phyloP scores from a whole-genome alignment of 75 land plant species.

The Pseudotsuga menziesii region DNA sequence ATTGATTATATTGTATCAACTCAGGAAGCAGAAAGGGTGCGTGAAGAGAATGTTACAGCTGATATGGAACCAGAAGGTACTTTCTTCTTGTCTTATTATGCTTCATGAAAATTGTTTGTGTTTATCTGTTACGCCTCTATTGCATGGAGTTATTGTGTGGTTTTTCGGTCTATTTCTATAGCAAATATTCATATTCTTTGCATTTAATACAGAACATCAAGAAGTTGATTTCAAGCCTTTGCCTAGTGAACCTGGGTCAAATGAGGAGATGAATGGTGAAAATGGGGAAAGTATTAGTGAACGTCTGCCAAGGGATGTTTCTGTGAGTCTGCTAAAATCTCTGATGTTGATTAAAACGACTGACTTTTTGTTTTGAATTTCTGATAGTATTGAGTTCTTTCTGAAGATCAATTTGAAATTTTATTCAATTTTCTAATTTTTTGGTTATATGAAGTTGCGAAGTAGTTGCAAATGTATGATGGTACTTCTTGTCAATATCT shows the following conservation, averaged over 20 bases:
- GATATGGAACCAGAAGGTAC: conserved; percentile 4
- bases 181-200: background rate
- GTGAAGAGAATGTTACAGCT: background rate
- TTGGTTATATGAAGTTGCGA: no score
- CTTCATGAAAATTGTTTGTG: no score
- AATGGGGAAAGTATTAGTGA: background rate
- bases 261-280: background rate
- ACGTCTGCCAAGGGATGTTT: background rate
- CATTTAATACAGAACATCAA: conserved; percentile 14
- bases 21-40: conserved; percentile 8
- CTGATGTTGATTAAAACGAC: background rate
- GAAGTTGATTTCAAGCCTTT: conserved; percentile 43
- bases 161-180: no score
- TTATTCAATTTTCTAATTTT: no score
- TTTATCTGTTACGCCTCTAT: background rate
- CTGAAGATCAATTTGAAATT: no score
- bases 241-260: conserved; percentile 25
- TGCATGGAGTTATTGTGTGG: no score
- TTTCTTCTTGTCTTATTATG: background rate
- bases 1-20: background rate
- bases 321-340: conserved; percentile 2
- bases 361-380: background rate
- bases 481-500: background rate
- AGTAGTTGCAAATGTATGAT: no score
- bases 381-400: no score